These are phyloP conservation scores for Aspergillus cavernicola DNA, from an alignment of 495 filamentous ascomycete species.

Conservation along the genomic window DNA sequence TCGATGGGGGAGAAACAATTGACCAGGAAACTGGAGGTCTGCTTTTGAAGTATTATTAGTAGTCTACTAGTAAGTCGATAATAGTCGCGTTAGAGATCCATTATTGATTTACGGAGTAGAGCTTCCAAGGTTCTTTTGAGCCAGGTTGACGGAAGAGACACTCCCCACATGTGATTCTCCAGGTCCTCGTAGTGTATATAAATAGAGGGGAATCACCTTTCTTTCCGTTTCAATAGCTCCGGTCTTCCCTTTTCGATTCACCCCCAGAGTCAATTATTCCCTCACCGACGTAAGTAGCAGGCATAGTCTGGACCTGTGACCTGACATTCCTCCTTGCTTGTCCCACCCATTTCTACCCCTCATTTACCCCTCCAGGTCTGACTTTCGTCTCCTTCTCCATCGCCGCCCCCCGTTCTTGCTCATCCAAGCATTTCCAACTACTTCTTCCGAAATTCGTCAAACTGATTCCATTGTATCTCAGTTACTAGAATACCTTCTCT, in stretches of 20 bases:
- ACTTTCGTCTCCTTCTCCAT: constrained; percentile 14
- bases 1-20: too few species aligned
- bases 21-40: too few species aligned
- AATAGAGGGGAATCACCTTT: neutral
- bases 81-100: neutral
- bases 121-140: neutral
- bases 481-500: neutral
- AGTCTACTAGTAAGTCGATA: too few species aligned
- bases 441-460: neutral
- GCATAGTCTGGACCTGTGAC: neutral
- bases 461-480: neutral
- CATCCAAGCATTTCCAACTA: neutral
- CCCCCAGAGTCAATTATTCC: neutral
- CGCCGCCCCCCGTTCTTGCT: constrained; percentile 10
- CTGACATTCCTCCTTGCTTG: constrained; percentile 12
- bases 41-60: too few species aligned
- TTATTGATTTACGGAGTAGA: neutral
- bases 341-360: constrained; percentile 20
- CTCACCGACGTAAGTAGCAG: constrained; percentile 4
- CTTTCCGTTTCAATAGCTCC: neutral
- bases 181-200: neutral
- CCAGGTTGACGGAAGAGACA: neutral
- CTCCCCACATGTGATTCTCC: constrained; percentile 20
- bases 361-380: constrained; percentile 16
- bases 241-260: neutral